Percentiles rank a stretch among this genome's conserved stretches.
These are phyloP conservation scores for Thalassiosira hispida DNA, from an alignment of 352 stramenopile species.

Conservation along the genomic window DNA sequence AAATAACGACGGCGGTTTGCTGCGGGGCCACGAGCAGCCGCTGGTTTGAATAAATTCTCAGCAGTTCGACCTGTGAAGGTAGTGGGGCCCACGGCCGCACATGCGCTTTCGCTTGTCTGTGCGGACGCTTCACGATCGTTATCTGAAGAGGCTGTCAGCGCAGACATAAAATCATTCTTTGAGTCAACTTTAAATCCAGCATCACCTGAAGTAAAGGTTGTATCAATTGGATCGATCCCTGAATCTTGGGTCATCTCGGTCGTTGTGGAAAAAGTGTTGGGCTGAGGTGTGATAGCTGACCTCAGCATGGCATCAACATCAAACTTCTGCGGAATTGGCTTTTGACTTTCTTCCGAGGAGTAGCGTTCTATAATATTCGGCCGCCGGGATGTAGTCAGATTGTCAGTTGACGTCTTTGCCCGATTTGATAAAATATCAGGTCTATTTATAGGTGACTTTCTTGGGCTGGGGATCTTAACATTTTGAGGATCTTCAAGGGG, in stretches of 20 bases:
- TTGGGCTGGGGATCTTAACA: slow-evolving; percentile 16
- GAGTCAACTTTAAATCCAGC: slow-evolving; percentile 71
- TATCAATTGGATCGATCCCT: background rate
- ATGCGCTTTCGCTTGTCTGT: background rate
- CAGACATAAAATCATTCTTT: slow-evolving; percentile 77
- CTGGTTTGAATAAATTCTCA: slow-evolving; percentile 33
- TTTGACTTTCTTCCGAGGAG: slow-evolving; percentile 53
- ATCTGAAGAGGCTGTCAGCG: slow-evolving; percentile 55
- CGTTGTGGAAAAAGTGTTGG: slow-evolving; percentile 8
- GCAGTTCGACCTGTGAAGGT: background rate
- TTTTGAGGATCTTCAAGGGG: slow-evolving; percentile 41
- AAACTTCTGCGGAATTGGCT: slow-evolving; percentile 32
- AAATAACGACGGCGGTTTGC: slow-evolving; percentile 71
- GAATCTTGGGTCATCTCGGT: background rate
- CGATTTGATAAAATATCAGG: slow-evolving; percentile 49
- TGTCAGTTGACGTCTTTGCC: slow-evolving; percentile 44
- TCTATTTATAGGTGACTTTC: slow-evolving; percentile 39
- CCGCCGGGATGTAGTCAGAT: background rate
- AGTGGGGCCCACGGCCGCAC: too few species aligned
- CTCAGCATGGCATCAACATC: slow-evolving; percentile 64
- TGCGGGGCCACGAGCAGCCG: slow-evolving; percentile 27
- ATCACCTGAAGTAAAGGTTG: slow-evolving; percentile 38
- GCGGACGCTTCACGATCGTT: slow-evolving; percentile 1
- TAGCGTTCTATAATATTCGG: slow-evolving; percentile 53
- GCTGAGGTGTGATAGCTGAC: slow-evolving; percentile 1